A percentile compares a stretch with the other conserved stretches of the same genome.
Conservation (phyloP, 345 rosid genomes). For the Barbarea vulgaris region DNA sequence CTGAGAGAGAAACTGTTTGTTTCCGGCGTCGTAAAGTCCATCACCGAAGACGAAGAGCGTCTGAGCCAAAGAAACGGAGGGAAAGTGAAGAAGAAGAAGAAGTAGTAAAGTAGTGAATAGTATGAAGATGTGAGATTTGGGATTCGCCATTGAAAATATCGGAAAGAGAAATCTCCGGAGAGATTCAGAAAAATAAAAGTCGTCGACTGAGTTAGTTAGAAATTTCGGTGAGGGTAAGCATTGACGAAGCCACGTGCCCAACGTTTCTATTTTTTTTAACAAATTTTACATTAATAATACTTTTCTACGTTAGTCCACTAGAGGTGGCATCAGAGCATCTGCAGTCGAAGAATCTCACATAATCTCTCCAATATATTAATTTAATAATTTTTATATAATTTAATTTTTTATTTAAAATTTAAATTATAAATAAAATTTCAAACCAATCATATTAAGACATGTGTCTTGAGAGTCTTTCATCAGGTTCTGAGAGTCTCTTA, state of each 20-base stretch:
- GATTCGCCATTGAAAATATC: constrained; percentile 17
- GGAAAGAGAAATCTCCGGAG: background rate
- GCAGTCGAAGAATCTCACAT: too few relatives aligned
- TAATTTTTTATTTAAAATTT: too few relatives aligned
- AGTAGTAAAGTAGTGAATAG: background rate
- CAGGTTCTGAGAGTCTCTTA: too few relatives aligned
- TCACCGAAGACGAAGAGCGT: constrained; percentile 42
- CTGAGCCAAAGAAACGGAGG: constrained; percentile 6
- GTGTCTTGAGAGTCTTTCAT: too few relatives aligned
- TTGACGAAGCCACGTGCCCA: constrained; percentile 18
- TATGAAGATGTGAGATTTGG: constrained; percentile 1
- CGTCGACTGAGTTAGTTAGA: background rate
- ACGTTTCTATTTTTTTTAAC: constrained; percentile 1
- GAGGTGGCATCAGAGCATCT: too few relatives aligned
- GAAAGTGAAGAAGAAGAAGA: constrained; percentile 27
- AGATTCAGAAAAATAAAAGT: background rate
- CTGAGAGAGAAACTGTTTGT: constrained; percentile 37
- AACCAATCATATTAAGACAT: too few relatives aligned
- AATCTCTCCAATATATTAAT: too few relatives aligned
- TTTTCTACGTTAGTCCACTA: background rate
- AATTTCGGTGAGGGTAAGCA: background rate
- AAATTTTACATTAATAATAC: too few relatives aligned
- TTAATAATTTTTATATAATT: too few relatives aligned
- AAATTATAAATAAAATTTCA: too few relatives aligned
- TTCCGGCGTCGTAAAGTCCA: constrained; percentile 42